phyloP scores from a whole-genome alignment of 2,329 filamentous ascomycete genomes.

The Aspergillus hiratsukae region DNA sequence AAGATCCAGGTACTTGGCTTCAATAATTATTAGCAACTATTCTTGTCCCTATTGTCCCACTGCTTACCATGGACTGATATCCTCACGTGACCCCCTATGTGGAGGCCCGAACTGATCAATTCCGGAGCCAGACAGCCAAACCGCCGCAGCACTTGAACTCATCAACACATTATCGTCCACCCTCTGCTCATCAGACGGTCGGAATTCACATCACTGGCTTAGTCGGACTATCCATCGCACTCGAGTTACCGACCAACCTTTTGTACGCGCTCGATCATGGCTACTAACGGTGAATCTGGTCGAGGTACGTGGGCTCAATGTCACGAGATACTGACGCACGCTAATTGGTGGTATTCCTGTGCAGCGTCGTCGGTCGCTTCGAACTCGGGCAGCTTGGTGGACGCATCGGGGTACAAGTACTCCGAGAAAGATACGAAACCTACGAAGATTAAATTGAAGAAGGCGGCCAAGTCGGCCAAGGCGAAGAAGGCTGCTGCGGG shows the following conservation, averaged over 20 bases:
- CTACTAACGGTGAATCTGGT: slow-evolving; percentile 32
- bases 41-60: not conserved
- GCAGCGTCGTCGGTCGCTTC: slow-evolving; percentile 25
- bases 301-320: slow-evolving; percentile 26
- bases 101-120: slow-evolving; percentile 22
- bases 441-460: slow-evolving; percentile 44
- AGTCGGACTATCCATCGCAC: not conserved
- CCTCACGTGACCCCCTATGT: slow-evolving; percentile 23
- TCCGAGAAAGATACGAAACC: slow-evolving; percentile 42
- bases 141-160: not conserved
- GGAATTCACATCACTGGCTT: not conserved
- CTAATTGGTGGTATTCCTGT: not conserved
- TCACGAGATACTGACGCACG: not conserved
- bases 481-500: slow-evolving; percentile 6
- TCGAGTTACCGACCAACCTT: not conserved
- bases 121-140: slow-evolving; percentile 6
- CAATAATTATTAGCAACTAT: not conserved
- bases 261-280: slow-evolving; percentile 24
- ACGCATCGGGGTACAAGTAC: slow-evolving; percentile 45
- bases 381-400: slow-evolving; percentile 36
- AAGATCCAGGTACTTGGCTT: not conserved
- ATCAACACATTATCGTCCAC: not conserved
- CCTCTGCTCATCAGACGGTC: not conserved
- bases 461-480: slow-evolving; percentile 29
- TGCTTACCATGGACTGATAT: not conserved